These are phyloP conservation scores for Luffa aegyptiaca DNA, from an alignment of 306 rosid species.

Conservation along the genomic window DNA sequence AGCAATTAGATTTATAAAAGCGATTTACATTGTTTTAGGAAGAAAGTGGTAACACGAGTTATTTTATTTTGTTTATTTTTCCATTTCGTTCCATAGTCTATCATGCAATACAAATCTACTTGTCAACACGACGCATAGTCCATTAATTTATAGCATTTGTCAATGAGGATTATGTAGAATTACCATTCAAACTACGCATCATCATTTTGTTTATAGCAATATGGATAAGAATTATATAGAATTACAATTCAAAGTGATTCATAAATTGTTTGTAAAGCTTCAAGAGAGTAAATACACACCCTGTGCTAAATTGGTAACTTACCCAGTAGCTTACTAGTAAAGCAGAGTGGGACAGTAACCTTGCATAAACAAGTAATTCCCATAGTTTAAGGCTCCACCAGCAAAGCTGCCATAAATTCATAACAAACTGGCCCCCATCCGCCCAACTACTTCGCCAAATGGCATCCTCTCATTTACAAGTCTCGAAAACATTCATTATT, in stretches of 20 bases:
- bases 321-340: not conserved
- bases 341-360: not conserved
- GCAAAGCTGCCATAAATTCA: slow-evolving; percentile 2
- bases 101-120: not conserved
- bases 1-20: not conserved
- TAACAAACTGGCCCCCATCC: not conserved
- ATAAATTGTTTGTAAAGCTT: not conserved
- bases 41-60: not conserved
- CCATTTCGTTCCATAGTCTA: not conserved
- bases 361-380: not conserved
- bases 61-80: not conserved
- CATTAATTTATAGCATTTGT: not conserved
- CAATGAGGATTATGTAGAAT: not conserved
- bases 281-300: not conserved
- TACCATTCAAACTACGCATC: not conserved
- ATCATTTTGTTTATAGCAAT: not conserved
- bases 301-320: not conserved
- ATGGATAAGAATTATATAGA: not conserved
- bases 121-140: not conserved
- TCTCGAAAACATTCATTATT: not conserved
- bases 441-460: not conserved
- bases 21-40: not conserved
- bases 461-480: not conserved
- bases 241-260: not conserved
- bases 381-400: not conserved